These are phyloP conservation scores for Pestalotiopsis sp. DNA, from an alignment of 2,329 filamentous ascomycete species.

Conservation along the genomic window DNA sequence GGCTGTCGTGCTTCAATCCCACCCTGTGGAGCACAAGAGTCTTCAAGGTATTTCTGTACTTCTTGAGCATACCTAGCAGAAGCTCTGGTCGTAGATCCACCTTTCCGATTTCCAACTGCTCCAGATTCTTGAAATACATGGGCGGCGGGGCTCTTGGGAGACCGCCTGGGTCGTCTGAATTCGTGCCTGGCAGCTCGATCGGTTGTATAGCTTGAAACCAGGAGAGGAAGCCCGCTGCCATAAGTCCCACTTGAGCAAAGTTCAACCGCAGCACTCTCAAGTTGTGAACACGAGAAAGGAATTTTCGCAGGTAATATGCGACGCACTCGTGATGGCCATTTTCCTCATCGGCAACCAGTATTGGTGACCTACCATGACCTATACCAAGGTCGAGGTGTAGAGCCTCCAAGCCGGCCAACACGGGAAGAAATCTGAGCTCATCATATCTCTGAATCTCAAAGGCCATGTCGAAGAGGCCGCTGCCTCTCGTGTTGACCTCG, in stretches of 20 bases:
- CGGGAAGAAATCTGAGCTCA: slow-evolving; percentile 36
- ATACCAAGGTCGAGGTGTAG: slow-evolving; percentile 42
- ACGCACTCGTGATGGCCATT: background rate
- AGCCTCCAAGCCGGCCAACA: slow-evolving; percentile 48
- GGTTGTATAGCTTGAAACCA: slow-evolving; percentile 38
- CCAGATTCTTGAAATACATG: slow-evolving; percentile 36
- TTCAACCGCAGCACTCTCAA: slow-evolving; percentile 58
- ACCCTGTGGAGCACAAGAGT: slow-evolving; percentile 50
- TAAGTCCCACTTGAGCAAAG: slow-evolving; percentile 28
- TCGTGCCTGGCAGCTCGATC: background rate
- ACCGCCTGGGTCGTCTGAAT: background rate
- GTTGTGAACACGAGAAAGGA: slow-evolving; percentile 42
- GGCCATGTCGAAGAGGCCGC: slow-evolving; percentile 39
- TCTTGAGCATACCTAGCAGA: slow-evolving; percentile 39
- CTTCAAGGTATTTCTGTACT: slow-evolving; percentile 46
- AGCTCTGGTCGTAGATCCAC: slow-evolving; percentile 28
- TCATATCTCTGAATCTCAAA: slow-evolving; percentile 49
- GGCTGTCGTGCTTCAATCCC: slow-evolving; percentile 21
- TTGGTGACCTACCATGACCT: background rate
- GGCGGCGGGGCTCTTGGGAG: slow-evolving; percentile 18
- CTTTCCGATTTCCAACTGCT: slow-evolving; percentile 47
- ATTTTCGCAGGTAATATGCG: slow-evolving; percentile 25
- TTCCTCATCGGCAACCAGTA: background rate
- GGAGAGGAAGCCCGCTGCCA: slow-evolving; percentile 32
- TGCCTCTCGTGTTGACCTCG: slow-evolving; percentile 47